Percentiles rank a stretch among this genome's conserved stretches.
These are phyloP conservation scores for Microcyclosporella mali DNA, from an alignment of 2,329 filamentous ascomycete species.

Conservation along the genomic window DNA sequence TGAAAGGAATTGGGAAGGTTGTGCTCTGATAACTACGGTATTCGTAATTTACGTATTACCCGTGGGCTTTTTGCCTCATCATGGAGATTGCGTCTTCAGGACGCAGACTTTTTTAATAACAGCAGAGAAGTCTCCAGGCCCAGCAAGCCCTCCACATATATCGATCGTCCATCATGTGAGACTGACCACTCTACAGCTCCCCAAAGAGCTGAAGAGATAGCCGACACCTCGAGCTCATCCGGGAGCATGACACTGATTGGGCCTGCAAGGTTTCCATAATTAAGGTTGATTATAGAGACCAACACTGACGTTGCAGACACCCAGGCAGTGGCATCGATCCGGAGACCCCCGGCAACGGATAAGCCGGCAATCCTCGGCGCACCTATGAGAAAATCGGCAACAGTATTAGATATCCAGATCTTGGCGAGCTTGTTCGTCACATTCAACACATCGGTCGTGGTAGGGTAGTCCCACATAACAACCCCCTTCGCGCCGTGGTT, in stretches of 20 bases:
- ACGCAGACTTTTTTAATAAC: too few species aligned
- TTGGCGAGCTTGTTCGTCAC: conserved; percentile 35
- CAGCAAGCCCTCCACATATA: too few species aligned
- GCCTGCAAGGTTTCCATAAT: conserved; percentile 21
- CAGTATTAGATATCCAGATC: conserved; percentile 32
- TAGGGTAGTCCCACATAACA: conserved; percentile 46
- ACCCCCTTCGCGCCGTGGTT: conserved; percentile 47
- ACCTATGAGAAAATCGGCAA: conserved; percentile 34
- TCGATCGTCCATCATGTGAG: too few species aligned
- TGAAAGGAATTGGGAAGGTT: too few species aligned
- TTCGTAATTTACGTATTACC: too few species aligned
- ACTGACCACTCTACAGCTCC: conserved; percentile 13
- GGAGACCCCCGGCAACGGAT: conserved; percentile 18
- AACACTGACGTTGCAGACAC: conserved; percentile 32
- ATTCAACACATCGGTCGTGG: conserved; percentile 31
- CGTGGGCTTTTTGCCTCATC: too few species aligned
- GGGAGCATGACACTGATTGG: conserved; percentile 18
- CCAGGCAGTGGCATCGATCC: conserved; percentile 42
- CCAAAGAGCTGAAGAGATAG: conserved; percentile 10
- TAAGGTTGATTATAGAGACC: conserved; percentile 36
- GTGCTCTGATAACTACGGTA: too few species aligned
- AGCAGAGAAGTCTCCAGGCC: too few species aligned
- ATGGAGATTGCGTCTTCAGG: too few species aligned
- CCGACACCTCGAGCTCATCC: not conserved
- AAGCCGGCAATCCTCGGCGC: conserved; percentile 20